Percentiles rank a stretch among this genome's conserved stretches.
Conservation (phyloP, 2,329 filamentous ascomycete species). For the Gaeumannomyces sp. region DNA sequence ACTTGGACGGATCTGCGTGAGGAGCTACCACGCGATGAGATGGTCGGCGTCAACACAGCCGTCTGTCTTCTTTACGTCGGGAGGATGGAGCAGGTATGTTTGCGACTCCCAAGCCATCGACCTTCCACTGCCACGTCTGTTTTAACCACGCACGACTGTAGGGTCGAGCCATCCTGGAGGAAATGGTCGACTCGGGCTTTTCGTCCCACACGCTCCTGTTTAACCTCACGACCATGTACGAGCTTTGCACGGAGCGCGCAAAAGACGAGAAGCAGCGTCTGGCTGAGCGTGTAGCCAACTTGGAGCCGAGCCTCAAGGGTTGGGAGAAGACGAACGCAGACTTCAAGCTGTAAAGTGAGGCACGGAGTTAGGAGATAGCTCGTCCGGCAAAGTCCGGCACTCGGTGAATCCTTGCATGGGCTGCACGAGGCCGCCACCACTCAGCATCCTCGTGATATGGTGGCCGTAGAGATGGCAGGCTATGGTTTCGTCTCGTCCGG, state of each 20-base stretch:
- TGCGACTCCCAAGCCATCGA: background rate
- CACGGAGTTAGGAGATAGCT: background rate
- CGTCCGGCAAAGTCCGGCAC: too few species aligned
- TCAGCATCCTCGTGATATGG: too few species aligned
- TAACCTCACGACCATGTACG: slow-evolving; percentile 86
- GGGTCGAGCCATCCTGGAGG: slow-evolving; percentile 62
- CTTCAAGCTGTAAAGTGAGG: slow-evolving; percentile 59
- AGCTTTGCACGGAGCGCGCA: slow-evolving; percentile 77
- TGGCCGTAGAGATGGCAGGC: too few species aligned
- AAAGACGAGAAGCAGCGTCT: slow-evolving; percentile 63
- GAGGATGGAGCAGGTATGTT: slow-evolving; percentile 58
- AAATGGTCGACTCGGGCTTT: slow-evolving; percentile 53
- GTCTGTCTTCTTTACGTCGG: slow-evolving; percentile 81
- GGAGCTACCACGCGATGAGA: slow-evolving; percentile 47
- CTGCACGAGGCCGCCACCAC: too few species aligned
- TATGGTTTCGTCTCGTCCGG: too few species aligned
- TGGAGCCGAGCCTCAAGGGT: slow-evolving; percentile 49
- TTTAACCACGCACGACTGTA: slow-evolving; percentile 29
- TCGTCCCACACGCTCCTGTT: slow-evolving; percentile 78
- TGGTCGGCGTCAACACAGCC: slow-evolving; percentile 75
- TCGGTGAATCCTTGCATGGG: too few species aligned
- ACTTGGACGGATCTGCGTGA: slow-evolving; percentile 51
- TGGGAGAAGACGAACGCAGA: slow-evolving; percentile 68
- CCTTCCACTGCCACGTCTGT: background rate
- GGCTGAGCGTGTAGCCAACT: slow-evolving; percentile 60